Conservation (phyloP, 2,329 filamentous ascomycete genomes). For the Exophiala sideris region DNA sequence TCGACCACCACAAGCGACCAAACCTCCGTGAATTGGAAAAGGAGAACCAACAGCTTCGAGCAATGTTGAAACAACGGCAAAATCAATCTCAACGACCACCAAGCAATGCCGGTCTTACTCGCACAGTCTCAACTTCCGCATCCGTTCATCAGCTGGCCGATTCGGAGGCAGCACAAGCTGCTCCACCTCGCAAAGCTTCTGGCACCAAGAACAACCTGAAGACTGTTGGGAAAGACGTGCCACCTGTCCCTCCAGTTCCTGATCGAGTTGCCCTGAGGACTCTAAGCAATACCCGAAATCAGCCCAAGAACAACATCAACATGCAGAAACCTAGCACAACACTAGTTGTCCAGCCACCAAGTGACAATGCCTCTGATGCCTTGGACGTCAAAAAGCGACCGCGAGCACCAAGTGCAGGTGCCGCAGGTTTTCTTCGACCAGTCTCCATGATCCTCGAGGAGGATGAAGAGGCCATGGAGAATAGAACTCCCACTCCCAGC, state of each 20-base stretch:
- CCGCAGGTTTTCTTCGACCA: constrained; percentile 16
- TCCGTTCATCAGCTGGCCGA: neutral
- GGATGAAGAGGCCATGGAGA: constrained; percentile 19
- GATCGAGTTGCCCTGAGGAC: constrained; percentile 16
- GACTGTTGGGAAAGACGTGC: neutral
- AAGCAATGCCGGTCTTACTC: neutral
- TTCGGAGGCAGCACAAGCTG: neutral
- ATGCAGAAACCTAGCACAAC: neutral
- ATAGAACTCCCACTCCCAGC: constrained; percentile 5
- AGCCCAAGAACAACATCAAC: constrained; percentile 10
- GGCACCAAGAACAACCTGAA: constrained; percentile 10
- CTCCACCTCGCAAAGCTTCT: constrained; percentile 2
- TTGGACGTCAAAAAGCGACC: neutral
- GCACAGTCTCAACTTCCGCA: constrained; percentile 1
- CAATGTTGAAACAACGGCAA: constrained; percentile 24
- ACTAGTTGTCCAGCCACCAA: neutral
- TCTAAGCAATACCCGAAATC: constrained; percentile 19
- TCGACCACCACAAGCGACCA: constrained; percentile 25
- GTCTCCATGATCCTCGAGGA: constrained; percentile 27
- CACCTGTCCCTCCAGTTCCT: constrained; percentile 15
- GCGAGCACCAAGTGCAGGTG: neutral
- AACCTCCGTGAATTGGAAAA: constrained; percentile 25
- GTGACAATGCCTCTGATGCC: neutral
- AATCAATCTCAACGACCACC: neutral
- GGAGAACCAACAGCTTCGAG: constrained; percentile 29